These are phyloP conservation scores for Phytophthora aleatoria DNA, from an alignment of 352 stramenopile species.

Conservation along the genomic window DNA sequence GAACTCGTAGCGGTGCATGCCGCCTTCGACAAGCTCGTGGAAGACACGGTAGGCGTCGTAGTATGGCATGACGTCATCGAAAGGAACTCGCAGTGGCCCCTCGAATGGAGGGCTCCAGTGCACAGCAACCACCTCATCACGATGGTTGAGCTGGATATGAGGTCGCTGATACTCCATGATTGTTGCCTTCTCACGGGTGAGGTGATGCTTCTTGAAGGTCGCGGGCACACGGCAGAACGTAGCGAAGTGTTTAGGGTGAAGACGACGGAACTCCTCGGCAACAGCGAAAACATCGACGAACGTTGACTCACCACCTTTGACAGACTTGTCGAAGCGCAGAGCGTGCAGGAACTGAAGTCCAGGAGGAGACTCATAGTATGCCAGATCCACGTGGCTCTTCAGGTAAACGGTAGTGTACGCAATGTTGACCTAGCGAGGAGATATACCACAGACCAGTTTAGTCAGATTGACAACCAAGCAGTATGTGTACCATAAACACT, in stretches of 20 bases:
- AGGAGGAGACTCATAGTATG: conserved; percentile 97
- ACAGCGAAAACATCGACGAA: conserved; percentile 88
- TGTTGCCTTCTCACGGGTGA: conserved; percentile 87
- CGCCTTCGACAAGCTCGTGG: conserved; percentile 78
- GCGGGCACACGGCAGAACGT: conserved; percentile 87
- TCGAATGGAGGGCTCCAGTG: conserved; percentile 96
- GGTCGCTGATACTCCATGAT: conserved; percentile 95
- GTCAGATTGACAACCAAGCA: not conserved
- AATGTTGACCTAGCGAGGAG: conserved; percentile 88
- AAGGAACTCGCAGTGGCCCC: conserved; percentile 85
- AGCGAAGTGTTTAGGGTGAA: conserved; percentile 72
- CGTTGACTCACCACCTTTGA: conserved; percentile 84
- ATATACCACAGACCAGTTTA: not conserved
- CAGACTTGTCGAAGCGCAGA: conserved; percentile 82
- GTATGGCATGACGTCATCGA: conserved; percentile 74
- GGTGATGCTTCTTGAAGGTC: conserved; percentile 94
- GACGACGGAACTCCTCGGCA: conserved; percentile 64
- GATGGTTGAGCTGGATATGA: conserved; percentile 91
- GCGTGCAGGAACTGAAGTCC: conserved; percentile 96
- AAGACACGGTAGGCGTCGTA: conserved; percentile 86
- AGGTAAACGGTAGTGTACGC: conserved; percentile 93
- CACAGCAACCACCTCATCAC: conserved; percentile 85
- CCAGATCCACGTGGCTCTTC: conserved; percentile 94
- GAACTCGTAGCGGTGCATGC: conserved; percentile 77
- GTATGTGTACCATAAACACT: conserved; percentile 6